Evolutionary conservation across 768 basidiomycete species (phyloP), one percentile per base, ranked within the genome.

Genomic region (Candolleomyces aberdarensis): DNA sequence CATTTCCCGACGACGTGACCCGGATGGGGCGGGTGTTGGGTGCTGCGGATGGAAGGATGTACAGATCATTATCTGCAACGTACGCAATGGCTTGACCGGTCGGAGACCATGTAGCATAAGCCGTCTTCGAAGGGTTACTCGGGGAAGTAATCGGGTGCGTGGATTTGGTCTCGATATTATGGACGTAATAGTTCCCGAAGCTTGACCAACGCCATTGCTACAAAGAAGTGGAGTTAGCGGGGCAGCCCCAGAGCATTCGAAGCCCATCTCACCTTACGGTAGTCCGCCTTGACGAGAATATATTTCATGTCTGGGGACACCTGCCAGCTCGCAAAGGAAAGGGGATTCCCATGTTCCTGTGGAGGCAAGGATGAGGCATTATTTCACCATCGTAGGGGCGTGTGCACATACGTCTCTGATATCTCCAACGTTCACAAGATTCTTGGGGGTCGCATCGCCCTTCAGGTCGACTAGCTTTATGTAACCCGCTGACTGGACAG

Each of bases 201-300:
- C 85, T 87, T 6, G 95, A 97, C 72, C 89, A 83, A 50, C 97
- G 86, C 97, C 97, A 99, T 88, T 96, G 92, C 89, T 95, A 64
- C 26, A 26, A 26, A 26, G 26, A 26, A 26, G 26, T 26, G 26
- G 26, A 3, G 26, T 26, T 26, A 26, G 26, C 26, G 26, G 26
- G 26, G 26, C 26, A 2, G 26, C 26, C 26, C 26, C 26, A 26
- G 26, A 26, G 26, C 3, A 26, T 26, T 26, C 26, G 26, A 26
- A 26, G 26, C 26, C 26, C 26, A 26, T 63, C 71, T 56, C 62
- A 87, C 94, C 82, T 97, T 96, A 59, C 75, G 73, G 66, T 85
- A 74, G 69, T 92, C 80, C 0, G 92, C 78, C 70, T 92, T 88
- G 56, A 99, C 75, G 19, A 98, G 83, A 54, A 98, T 81, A 74